A percentile compares a stretch with the other conserved stretches of the same genome.
Conservation (phyloP, 495 filamentous ascomycete species). For the Tuber borchii region DNA sequence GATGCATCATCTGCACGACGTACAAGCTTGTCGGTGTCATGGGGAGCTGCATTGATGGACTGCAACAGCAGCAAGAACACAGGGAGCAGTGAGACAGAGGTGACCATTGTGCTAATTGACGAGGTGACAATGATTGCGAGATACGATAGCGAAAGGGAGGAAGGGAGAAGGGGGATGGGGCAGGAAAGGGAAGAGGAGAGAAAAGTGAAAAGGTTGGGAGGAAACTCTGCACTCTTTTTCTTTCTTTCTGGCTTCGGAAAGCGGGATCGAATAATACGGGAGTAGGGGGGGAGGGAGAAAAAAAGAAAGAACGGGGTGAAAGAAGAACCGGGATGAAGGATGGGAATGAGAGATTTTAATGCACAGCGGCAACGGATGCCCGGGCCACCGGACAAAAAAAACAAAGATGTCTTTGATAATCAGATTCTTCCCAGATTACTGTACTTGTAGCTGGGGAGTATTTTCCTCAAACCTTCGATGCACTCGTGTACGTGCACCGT, state of each 20-base stretch:
- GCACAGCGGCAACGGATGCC: too few species aligned
- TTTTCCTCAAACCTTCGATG: not conserved
- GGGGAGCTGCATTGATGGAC: slow-evolving; percentile 12
- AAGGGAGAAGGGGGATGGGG: not conserved
- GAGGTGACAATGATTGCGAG: not conserved
- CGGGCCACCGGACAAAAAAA: too few species aligned
- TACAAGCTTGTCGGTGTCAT: slow-evolving; percentile 2
- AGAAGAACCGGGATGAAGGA: not conserved
- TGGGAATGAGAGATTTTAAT: slow-evolving; percentile 2
- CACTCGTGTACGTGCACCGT: not conserved
- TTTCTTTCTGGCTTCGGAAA: not conserved
- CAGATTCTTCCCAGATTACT: not conserved
- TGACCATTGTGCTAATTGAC: slow-evolving; percentile 16
- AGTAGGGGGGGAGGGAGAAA: not conserved
- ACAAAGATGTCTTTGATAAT: not conserved
- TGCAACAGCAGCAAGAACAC: slow-evolving; percentile 15
- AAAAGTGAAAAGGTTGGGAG: not conserved
- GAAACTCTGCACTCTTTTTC: not conserved
- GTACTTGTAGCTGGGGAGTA: not conserved
- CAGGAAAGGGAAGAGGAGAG: not conserved
- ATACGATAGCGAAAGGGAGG: not conserved
- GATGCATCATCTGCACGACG: slow-evolving; percentile 15
- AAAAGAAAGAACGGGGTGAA: not conserved
- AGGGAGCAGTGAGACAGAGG: slow-evolving; percentile 13
- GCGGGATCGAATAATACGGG: not conserved